Base-by-base conservation (phyloP, 2,329 filamentous ascomycete species). In the Fusarium sp. region DNA sequence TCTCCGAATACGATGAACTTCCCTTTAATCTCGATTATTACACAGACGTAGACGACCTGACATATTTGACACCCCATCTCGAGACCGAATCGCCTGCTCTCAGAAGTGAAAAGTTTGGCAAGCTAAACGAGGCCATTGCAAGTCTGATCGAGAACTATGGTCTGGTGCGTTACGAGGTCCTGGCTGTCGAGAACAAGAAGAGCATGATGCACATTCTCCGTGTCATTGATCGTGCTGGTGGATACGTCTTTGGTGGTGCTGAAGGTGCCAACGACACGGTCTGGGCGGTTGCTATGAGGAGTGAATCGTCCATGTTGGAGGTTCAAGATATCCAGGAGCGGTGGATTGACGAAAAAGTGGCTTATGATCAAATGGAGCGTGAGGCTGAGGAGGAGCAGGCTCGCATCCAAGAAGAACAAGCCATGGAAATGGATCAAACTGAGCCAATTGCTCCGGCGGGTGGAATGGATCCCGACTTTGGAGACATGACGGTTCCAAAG, bases 11-110 rank as follows among this genome's bases (percentile, higher is more conserved):
- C 76, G 91, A 93, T 46, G 89, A 93, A 26, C 85, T 99, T 0
- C 93, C 94, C 0, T 98, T 99, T 84, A 97, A 97, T 75, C 89
- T 99, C 63, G 94, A 98, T 70, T 99, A 91, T 80, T 99, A 98
- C 79, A 98, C 96, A 65, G 95, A 99, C 79, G 95, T 98, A 10
- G 94, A 99, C 80, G 94, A 98, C 75, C 87, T 99, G 6, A 88
- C 89, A 23, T 93, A 97, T 72, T 85, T 99, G 15, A 86, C 96
- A 1, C 93, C 94, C 3, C 86, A 91, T 63, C 88, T 99, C 41
- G 90, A 94, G 73, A 86, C 88, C 24, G 96, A 99, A 79, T 91
- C 91, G 3, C 89, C 93, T 0, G 86, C 85, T 8, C 80, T 91
- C 77, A 86, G 86, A 9, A 90, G 88, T 71, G 85, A 88, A 21